Evolutionary conservation across 2,329 filamentous ascomycete species (phyloP), one percentile per base, ranked within the genome.

Genomic region (Trichoderma cornu-damae): DNA sequence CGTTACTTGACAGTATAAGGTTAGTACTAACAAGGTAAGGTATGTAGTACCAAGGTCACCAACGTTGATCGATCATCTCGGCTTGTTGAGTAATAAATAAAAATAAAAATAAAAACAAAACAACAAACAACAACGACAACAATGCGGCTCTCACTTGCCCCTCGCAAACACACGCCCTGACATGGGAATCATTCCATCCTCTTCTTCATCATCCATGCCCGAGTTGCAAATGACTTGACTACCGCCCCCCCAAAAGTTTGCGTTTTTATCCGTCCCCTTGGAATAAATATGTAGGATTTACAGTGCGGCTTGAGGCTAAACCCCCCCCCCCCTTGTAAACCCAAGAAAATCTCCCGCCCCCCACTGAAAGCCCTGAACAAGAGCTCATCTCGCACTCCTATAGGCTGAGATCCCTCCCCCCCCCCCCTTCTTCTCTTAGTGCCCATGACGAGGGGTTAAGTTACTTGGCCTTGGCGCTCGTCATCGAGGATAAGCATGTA

Each of bases 271-370:
- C 48, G 16, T 30, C 30, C 9, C 22, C 24, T 40, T 51, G 50
- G 50, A 26, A 44, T 44, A 34, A 32, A 26, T 54, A 28, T 44
- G 26, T 34, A 38, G 42, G 40, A 26, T 54, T 37, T 44, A 35
- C 43, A 38, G 42, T 30, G 30, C 42, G 14, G 32, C 42, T 40
- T n/a, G 43, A 5, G 18, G n/a, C 42, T 34, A 22, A 5, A 28
- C n/a, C 16, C 18, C 51, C 32, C 22, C 24, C 1, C 51, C 18
- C 16, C 30, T 24, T 28, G 12, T 7, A 24, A 37, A 16, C n/a
- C 47, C 16, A 48, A 35, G 43, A 30, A 35, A 46, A 57, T 57
- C 53, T 44, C 53, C 53, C 44, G 43, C 44, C 35, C n/a, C 50
- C 53, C 44, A 40, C 53, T 12, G 34, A 35, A 24, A 42, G 35